phyloP scores from a whole-genome alignment of 148 eudicot genomes.

The Cornus controversa region DNA sequence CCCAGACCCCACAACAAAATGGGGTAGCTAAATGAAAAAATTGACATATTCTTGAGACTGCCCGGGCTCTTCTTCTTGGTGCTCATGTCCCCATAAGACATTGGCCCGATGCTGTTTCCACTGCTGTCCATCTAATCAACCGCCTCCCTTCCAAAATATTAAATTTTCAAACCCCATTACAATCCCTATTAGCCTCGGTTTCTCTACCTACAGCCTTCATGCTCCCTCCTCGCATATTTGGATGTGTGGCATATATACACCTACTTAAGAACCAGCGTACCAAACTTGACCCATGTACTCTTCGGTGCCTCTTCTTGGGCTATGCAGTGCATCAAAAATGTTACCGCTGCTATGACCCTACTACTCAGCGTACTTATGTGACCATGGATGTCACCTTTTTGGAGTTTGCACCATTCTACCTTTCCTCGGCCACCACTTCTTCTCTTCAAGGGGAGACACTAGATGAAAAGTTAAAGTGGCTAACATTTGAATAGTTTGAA shows the following conservation, averaged over 20 bases:
- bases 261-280: not conserved
- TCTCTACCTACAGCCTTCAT: not conserved
- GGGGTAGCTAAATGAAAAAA: not conserved
- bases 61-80: not conserved
- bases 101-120: not conserved
- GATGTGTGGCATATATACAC: not conserved
- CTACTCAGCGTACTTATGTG: not conserved
- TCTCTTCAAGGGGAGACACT: not conserved
- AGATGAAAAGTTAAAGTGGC: not conserved
- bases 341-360: not conserved
- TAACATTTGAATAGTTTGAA: too few relatives aligned
- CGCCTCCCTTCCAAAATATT: not conserved
- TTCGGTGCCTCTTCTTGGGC: too few relatives aligned
- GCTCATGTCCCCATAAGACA: not conserved
- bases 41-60: too few relatives aligned
- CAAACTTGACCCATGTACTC: not conserved
- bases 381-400: not conserved
- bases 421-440: not conserved
- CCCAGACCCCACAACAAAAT: not conserved
- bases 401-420: not conserved
- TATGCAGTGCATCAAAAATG: not conserved
- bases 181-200: not conserved
- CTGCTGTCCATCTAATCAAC: too few relatives aligned
- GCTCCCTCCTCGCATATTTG: not conserved
- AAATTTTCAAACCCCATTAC: not conserved